Evolutionary conservation across 129 eudicot genomes (phyloP).

Genomic region (Chrysanthemum lavandulifolium): DNA sequence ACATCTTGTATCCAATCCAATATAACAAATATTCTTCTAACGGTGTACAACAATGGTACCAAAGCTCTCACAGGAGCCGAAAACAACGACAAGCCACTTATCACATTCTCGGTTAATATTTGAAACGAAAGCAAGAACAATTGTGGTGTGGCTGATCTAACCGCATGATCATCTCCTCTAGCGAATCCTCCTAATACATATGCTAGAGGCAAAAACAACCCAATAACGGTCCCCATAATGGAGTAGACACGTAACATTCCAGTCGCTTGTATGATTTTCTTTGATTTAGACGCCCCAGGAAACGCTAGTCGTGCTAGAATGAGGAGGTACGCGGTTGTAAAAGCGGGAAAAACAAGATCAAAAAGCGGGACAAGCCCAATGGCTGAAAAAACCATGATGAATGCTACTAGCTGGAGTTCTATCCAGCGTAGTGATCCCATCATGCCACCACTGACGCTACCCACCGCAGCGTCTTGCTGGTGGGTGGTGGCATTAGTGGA

Average conservation of each 20-base stretch:
- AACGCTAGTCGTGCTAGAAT: conserved; percentile 62
- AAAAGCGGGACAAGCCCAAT: conserved; percentile 86
- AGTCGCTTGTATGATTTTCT: conserved; percentile 52
- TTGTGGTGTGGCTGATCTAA: conserved; percentile 88
- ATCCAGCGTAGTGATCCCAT: conserved; percentile 67
- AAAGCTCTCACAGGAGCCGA: conserved; percentile 94
- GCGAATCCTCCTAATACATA: conserved; percentile 90
- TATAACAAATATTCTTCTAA: conserved; percentile 68
- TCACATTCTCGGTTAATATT: conserved; percentile 73
- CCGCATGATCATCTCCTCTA: conserved; percentile 84
- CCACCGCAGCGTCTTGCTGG: background rate
- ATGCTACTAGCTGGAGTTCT: conserved; percentile 78
- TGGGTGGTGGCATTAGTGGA: conserved; percentile 2
- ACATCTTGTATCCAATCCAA: conserved; percentile 86
- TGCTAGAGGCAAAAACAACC: conserved; percentile 80
- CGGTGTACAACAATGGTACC: conserved; percentile 81
- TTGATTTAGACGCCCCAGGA: conserved; percentile 36
- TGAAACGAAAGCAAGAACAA: conserved; percentile 83
- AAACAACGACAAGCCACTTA: conserved; percentile 77
- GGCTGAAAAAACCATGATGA: conserved; percentile 85
- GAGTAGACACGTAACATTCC: conserved; percentile 47
- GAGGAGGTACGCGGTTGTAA: conserved; percentile 62
- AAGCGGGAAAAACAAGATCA: conserved; percentile 73
- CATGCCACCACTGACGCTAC: conserved; percentile 33
- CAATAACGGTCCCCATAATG: conserved; percentile 60